These are phyloP conservation scores for Phaeotremella skinneri DNA, from an alignment of 768 basidiomycete species.

Conservation along the genomic window DNA sequence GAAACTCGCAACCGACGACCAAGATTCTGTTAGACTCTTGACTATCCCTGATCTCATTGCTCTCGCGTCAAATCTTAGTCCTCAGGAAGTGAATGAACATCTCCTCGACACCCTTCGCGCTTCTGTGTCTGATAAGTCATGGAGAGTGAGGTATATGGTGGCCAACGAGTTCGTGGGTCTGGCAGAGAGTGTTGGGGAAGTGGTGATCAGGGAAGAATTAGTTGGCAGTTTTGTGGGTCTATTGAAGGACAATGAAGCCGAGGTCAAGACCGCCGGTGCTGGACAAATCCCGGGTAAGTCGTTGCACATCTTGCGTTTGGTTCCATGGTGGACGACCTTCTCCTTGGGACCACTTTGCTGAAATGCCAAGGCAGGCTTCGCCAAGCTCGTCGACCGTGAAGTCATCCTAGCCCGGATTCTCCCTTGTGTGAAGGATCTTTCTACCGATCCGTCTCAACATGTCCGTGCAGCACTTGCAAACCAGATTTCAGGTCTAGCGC, in stretches of 20 bases:
- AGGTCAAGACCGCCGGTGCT: slow-evolving; percentile 92
- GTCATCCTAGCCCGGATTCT: slow-evolving; percentile 88
- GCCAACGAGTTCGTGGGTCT: slow-evolving; percentile 92
- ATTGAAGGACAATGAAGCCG: slow-evolving; percentile 97
- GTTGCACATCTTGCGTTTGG: too few species aligned
- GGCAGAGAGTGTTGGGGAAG: slow-evolving; percentile 82
- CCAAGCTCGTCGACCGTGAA: slow-evolving; percentile 87
- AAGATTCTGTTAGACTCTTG: slow-evolving; percentile 92
- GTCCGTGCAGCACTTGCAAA: slow-evolving; percentile 94
- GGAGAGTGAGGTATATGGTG: slow-evolving; percentile 98
- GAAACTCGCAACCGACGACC: slow-evolving; percentile 90
- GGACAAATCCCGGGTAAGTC: slow-evolving; percentile 89
- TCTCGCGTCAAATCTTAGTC: slow-evolving; percentile 77
- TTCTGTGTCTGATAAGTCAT: slow-evolving; percentile 91
- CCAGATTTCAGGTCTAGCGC: slow-evolving; percentile 94
- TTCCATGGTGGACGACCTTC: too few species aligned
- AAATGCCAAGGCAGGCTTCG: slow-evolving; percentile 66
- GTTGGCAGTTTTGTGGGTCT: slow-evolving; percentile 89
- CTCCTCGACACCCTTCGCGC: slow-evolving; percentile 81
- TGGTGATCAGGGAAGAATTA: slow-evolving; percentile 88
- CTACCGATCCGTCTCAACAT: slow-evolving; percentile 91
- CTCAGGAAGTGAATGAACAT: slow-evolving; percentile 87
- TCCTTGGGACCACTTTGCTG: slow-evolving; percentile 5
- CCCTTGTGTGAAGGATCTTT: slow-evolving; percentile 90
- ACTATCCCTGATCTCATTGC: slow-evolving; percentile 95